Evolutionary conservation across 805 yeast genomes (phyloP), one percentile per base, ranked within the genome.

Genomic region (Candida silvatica): DNA sequence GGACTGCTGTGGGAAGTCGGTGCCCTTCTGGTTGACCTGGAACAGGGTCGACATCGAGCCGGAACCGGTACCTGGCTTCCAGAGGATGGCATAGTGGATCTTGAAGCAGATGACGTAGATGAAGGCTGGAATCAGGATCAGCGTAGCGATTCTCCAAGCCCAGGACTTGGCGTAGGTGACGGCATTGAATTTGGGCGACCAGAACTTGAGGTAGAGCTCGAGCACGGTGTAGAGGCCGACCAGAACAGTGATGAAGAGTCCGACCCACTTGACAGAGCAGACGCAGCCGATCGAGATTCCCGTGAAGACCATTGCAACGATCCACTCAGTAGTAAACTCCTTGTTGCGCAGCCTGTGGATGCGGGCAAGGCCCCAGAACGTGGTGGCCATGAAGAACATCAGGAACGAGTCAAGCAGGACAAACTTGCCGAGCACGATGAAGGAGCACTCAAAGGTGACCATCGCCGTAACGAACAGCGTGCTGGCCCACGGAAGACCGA

Each of bases 141-240:
- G 64, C n/a, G 73, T 75, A 25, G 77, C 17, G 29, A 67, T 62
- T 59, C 94, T 69, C 4, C 88, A 74, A 16, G 61, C 40, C 88
- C 90, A 82, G 56, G 80, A 86, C 43, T 49, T 58, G 11, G 59
- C 33, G 48, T 81, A 83, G 15, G 58, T 63, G 23, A 51, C 55
- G 67, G 69, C 64, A 4, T 70, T 47, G 44, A 81, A 53, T 9
- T 48, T 64, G 37, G 26, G 51, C 83, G 90, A 44, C 88, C 94
- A 48, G 77, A 86, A 73, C 82, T 92, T 49, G 77, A 71, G 67
- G 95, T 97, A 92, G 49, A 92, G 66, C 50, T 92, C 97, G 35
- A 76, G 80, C 27, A 84, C 67, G 17, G 96, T 87, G 61, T 90
- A 85, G 42, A 86, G 71, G 32, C 99, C 99, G 37, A 92, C 87